Percentiles rank a stretch among this genome's conserved stretches.
Conservation (phyloP, 768 basidiomycete genomes). For the Pisolithus marmoratus region DNA sequence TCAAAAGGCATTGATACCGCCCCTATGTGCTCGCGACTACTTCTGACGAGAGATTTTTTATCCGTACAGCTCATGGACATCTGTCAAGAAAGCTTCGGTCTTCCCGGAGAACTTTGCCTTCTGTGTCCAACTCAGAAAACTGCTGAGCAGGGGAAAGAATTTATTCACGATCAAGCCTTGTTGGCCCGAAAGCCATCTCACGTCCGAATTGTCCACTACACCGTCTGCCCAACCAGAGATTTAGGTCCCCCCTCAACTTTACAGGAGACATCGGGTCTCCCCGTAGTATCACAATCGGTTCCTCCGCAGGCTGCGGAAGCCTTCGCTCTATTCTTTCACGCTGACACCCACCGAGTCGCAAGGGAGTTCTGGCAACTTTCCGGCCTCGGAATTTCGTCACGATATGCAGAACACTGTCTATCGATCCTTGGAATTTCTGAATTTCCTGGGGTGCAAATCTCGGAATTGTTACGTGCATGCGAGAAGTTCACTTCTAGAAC, state of each 20-base stretch:
- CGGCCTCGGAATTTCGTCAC: conserved; percentile 84
- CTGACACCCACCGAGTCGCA: conserved; percentile 53
- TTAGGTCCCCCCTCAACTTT: conserved; percentile 1
- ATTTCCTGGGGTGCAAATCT: conserved; percentile 26
- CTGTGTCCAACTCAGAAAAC: conserved; percentile 69
- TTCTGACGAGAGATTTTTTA: not conserved
- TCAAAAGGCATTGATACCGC: conserved; percentile 54
- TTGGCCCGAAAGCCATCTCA: conserved; percentile 37
- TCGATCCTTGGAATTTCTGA: conserved; percentile 44
- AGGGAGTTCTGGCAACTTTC: conserved; percentile 97
- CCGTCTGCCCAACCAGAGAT: conserved; percentile 58
- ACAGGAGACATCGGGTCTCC: not conserved
- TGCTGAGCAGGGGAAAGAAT: conserved; percentile 72
- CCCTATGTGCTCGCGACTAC: not conserved
- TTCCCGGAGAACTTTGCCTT: conserved; percentile 65
- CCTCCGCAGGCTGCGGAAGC: conserved; percentile 47
- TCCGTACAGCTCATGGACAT: conserved; percentile 62
- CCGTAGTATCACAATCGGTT: conserved; percentile 19
- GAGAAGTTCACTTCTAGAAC: conserved; percentile 34
- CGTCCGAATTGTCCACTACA: conserved; percentile 60
- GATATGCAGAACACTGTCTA: conserved; percentile 82
- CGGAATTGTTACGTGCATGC: conserved; percentile 12
- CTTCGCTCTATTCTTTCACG: conserved; percentile 79
- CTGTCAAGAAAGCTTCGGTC: conserved; percentile 74
- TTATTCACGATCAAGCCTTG: conserved; percentile 51